Conservation (phyloP, 1,284 basidiomycete species). For the Microbotryomycetes sp. region DNA sequence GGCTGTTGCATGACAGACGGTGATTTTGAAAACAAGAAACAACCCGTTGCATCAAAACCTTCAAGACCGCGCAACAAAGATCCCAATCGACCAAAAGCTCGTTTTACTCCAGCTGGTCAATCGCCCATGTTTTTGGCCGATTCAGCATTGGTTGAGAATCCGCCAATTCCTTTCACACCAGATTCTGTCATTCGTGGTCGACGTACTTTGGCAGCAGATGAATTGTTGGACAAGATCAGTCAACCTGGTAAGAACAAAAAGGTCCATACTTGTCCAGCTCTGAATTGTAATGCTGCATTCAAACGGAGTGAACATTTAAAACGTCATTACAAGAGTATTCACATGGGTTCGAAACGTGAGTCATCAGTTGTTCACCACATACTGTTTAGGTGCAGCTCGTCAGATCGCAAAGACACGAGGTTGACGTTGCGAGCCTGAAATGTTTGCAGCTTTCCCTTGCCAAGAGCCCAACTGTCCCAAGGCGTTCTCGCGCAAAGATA, state of each 20-base stretch:
- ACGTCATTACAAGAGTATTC: slow-evolving; percentile 31
- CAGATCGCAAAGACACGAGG: too few relatives aligned
- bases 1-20: background rate
- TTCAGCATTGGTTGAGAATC: slow-evolving; percentile 14
- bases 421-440: too few relatives aligned
- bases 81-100: background rate
- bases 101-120: background rate
- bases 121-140: slow-evolving; percentile 10
- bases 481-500: slow-evolving; percentile 32
- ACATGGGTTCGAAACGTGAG: slow-evolving; percentile 31
- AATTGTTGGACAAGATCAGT: slow-evolving; percentile 5
- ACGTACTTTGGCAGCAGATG: slow-evolving; percentile 2
- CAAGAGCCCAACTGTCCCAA: slow-evolving; percentile 20
- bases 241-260: slow-evolving; percentile 10
- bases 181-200: slow-evolving; percentile 27
- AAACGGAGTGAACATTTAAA: slow-evolving; percentile 32
- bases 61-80: background rate
- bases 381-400: background rate
- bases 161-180: slow-evolving; percentile 20
- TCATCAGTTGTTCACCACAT: background rate
- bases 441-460: slow-evolving; percentile 26
- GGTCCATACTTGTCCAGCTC: slow-evolving; percentile 28
- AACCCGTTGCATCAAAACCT: background rate
- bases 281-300: slow-evolving; percentile 31
- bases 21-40: background rate